Conservation (phyloP, 1,139 yeast genomes). For the Yamadazyma sp. region DNA sequence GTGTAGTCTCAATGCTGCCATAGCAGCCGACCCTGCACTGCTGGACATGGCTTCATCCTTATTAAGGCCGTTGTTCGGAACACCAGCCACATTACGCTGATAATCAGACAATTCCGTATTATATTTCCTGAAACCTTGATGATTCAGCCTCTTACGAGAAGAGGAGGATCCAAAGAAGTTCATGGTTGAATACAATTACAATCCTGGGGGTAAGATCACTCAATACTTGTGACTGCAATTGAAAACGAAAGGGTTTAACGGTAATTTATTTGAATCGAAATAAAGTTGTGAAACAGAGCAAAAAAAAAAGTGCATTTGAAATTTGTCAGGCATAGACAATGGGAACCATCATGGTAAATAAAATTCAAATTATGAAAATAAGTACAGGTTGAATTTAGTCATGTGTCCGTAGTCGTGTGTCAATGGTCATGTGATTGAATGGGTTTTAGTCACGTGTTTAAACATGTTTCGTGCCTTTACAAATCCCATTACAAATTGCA, state of each 20-base stretch:
- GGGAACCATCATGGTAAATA: not conserved
- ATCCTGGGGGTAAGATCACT: no score
- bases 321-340: not conserved
- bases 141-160: constrained; percentile 5
- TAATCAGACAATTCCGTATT: constrained; percentile 32
- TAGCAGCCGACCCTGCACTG: constrained; percentile 49
- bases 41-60: constrained; percentile 13
- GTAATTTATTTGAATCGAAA: not conserved
- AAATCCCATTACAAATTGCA: no score
- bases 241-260: not conserved
- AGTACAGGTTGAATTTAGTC: no score
- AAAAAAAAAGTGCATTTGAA: not conserved
- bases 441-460: no score
- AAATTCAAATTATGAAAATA: not conserved
- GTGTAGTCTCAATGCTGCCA: constrained; percentile 43
- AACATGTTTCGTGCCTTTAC: no score
- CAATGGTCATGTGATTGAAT: no score
- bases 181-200: not conserved
- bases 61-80: constrained; percentile 22
- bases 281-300: constrained; percentile 3
- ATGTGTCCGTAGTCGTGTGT: no score
- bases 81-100: constrained; percentile 23
- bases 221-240: not conserved
- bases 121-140: constrained; percentile 42
- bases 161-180: constrained; percentile 4